Evolutionary conservation across 768 basidiomycete species (phyloP), one percentile per base, ranked within the genome.

Genomic region (Auriscalpium orientale): DNA sequence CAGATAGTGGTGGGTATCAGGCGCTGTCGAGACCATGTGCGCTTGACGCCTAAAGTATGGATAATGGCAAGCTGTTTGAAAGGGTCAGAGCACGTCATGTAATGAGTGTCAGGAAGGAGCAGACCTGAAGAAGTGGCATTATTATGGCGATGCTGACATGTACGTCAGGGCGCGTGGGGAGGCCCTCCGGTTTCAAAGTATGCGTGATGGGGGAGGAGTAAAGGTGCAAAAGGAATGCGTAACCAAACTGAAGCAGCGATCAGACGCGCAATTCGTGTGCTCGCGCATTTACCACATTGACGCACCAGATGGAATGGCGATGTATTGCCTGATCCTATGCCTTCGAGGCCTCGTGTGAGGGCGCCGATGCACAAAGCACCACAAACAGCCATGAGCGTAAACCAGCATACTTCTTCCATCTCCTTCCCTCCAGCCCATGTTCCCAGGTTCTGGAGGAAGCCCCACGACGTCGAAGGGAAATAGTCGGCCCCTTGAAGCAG

Each of bases 301-400:
- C 84, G 43, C 63, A 89, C 88, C 60, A 90, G 65, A 62, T 89
- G 89, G 67, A 88, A 88, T 0, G 85, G 84, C 3, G 84, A 77
- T 8, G 81, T 73, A 53, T 76, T 81, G 43, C 73, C 71, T 56
- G 59, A 52, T 53, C 76, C 77, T 46, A 78, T 66, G 1, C 87
- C 87, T 64, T 88, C 87, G 22, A 90, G 68, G 8, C 84, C 85
- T 53, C 80, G 81, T 21, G 84, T 79, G 20, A 89, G 74, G 0
- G 83, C 80, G 53, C 87, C 85, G 9, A 87, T 74, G 51, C 79
- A 78, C 43, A 89, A 79, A 0, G 83, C 81, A 16, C 70, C 73
- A 58, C 88, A 89, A 9, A 87, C 78, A 12, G 89, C 72, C 43
- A 77, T 75, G 65, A 90, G 91, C 0, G 86, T 88, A 35, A 70